A percentile compares a stretch with the other conserved stretches of the same genome.
These are phyloP conservation scores for Pseudophaeomoniella oleicola DNA, from an alignment of 2,329 filamentous ascomycete species.

Conservation along the genomic window DNA sequence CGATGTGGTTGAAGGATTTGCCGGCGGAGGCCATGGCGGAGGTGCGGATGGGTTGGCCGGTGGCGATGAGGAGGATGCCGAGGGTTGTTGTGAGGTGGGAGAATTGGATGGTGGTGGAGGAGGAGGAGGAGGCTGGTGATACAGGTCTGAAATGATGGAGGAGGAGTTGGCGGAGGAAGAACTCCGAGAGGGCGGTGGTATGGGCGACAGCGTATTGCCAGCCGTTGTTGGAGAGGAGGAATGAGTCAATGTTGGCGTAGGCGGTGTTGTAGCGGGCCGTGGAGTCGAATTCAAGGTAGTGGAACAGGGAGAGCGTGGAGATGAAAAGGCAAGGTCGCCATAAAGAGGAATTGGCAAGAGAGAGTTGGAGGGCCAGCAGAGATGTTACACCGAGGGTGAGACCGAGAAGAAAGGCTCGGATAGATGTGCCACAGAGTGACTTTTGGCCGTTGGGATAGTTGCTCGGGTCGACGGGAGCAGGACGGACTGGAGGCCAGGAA, in stretches of 20 bases:
- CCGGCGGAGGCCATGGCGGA: slow-evolving; percentile 80
- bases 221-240: slow-evolving; percentile 76
- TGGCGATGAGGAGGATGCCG: slow-evolving; percentile 48
- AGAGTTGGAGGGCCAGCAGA: slow-evolving; percentile 15
- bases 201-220: slow-evolving; percentile 74
- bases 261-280: slow-evolving; percentile 73
- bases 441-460: slow-evolving; percentile 23
- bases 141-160: slow-evolving; percentile 5
- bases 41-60: slow-evolving; percentile 65
- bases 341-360: slow-evolving; percentile 21
- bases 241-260: slow-evolving; percentile 57
- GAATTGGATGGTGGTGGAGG: slow-evolving; percentile 21
- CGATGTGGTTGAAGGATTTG: slow-evolving; percentile 69
- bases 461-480: slow-evolving; percentile 13
- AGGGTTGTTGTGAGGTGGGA: slow-evolving; percentile 19
- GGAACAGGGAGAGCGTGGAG: slow-evolving; percentile 58
- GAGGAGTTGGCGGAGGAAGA: slow-evolving; percentile 25
- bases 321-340: slow-evolving; percentile 45
- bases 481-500: not conserved
- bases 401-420: slow-evolving; percentile 29
- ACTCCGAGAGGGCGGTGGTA: slow-evolving; percentile 57
- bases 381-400: slow-evolving; percentile 21
- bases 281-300: slow-evolving; percentile 92
- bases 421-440: slow-evolving; percentile 28
- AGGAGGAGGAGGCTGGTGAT: slow-evolving; percentile 10